Evolutionary conservation across 2,329 filamentous ascomycete species (phyloP).

Genomic region (Neurospora sp.): DNA sequence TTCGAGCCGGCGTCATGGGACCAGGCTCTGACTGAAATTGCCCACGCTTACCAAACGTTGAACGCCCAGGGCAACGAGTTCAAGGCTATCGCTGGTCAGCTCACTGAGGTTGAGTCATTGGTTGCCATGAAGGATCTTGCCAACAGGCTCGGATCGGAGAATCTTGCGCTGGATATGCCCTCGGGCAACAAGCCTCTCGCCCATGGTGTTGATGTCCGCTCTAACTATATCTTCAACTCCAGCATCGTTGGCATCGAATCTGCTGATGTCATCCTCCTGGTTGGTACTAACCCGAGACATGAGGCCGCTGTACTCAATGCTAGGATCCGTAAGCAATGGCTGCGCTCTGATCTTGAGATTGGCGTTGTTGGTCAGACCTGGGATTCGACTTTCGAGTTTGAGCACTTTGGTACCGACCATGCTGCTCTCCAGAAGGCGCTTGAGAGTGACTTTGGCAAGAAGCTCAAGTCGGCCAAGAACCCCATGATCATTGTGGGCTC

Average conservation of each 20-base stretch:
- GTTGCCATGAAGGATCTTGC: conserved; percentile 96
- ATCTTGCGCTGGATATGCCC: conserved; percentile 84
- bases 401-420: conserved; percentile 75
- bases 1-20: conserved; percentile 94
- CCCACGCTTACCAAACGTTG: conserved; percentile 66
- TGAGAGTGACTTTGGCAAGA: conserved; percentile 83
- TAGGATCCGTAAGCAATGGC: conserved; percentile 95
- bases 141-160: conserved; percentile 94
- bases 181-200: conserved; percentile 73
- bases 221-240: conserved; percentile 96
- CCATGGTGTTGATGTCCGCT: conserved; percentile 86
- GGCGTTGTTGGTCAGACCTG: conserved; percentile 85
- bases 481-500: conserved; percentile 97
- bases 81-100: conserved; percentile 84
- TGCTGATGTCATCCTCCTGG: conserved; percentile 80
- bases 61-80: conserved; percentile 87
- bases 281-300: conserved; percentile 91
- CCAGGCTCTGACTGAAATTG: conserved; percentile 82
- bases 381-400: conserved; percentile 90
- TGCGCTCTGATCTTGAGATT: conserved; percentile 88
- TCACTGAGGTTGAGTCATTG: conserved; percentile 85
- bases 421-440: conserved; percentile 77
- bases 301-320: conserved; percentile 94
- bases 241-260: conserved; percentile 89
- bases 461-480: conserved; percentile 73